A percentile compares a stretch with the other conserved stretches of the same genome.
These are phyloP conservation scores for Apiospora malaysiana DNA, from an alignment of 2,329 filamentous ascomycete species.

Conservation along the genomic window DNA sequence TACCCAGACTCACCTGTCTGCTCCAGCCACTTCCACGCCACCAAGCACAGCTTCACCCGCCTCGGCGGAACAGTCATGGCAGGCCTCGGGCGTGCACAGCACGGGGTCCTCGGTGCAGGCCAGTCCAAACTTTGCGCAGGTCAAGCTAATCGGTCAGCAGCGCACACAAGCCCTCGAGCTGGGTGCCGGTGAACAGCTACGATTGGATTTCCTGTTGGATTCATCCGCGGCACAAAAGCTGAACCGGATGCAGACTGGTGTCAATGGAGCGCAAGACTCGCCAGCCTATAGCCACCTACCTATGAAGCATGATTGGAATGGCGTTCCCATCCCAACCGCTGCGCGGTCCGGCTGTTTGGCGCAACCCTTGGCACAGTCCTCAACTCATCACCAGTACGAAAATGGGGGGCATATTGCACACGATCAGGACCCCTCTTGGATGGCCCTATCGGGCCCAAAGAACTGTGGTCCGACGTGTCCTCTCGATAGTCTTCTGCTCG, in stretches of 20 bases:
- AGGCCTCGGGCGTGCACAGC: constrained; percentile 34
- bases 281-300: constrained; percentile 51
- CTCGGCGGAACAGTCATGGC: constrained; percentile 37
- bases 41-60: constrained; percentile 46
- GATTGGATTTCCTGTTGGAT: constrained; percentile 75
- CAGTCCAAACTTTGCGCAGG: constrained; percentile 37
- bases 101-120: constrained; percentile 30
- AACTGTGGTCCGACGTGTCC: constrained; percentile 75
- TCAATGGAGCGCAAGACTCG: constrained; percentile 55
- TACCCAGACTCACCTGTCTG: constrained; percentile 33
- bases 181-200: constrained; percentile 67
- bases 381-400: neutral
- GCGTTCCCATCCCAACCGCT: constrained; percentile 28
- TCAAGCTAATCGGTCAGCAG: constrained; percentile 50
- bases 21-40: constrained; percentile 45
- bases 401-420: constrained; percentile 23
- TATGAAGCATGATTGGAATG: constrained; percentile 58
- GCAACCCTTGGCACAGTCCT: constrained; percentile 9
- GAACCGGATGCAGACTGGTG: constrained; percentile 56
- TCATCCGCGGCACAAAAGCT: constrained; percentile 55
- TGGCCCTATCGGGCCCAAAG: constrained; percentile 44
- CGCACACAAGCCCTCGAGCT: constrained; percentile 64
- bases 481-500: constrained; percentile 78
- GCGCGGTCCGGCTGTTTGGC: constrained; percentile 12
- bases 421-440: constrained; percentile 27